A percentile compares a stretch with the other conserved stretches of the same genome.
Evolutionary conservation across 768 basidiomycete species (phyloP).

Genomic region (Phanerochaete carnosa): DNA sequence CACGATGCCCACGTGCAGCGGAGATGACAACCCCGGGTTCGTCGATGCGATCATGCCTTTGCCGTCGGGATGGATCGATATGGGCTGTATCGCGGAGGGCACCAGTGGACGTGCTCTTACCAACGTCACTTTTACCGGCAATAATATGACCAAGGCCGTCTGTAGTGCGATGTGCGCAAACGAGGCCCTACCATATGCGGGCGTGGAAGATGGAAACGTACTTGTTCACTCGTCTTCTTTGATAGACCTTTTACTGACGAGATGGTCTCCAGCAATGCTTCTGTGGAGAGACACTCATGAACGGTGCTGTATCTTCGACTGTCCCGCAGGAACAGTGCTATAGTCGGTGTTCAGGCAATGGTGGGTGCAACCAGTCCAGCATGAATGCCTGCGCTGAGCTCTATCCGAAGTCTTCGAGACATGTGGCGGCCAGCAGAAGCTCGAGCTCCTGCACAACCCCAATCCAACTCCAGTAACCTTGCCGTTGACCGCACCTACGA

Average conservation of each 20-base stretch:
- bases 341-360: conserved; percentile 20
- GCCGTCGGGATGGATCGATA: conserved; percentile 13
- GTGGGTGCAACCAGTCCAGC: conserved; percentile 6
- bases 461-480: conserved; percentile 5
- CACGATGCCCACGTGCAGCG: conserved; percentile 9
- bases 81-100: conserved; percentile 16
- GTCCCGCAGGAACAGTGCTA: conserved; percentile 15
- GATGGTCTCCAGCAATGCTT: conserved; percentile 9
- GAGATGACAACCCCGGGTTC: conserved; percentile 8
- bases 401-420: conserved; percentile 1
- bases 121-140: neutral
- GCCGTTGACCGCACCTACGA: neutral
- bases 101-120: conserved; percentile 12
- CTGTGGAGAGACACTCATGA: conserved; percentile 20
- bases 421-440: conserved; percentile 9
- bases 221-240: neutral
- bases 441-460: conserved; percentile 11
- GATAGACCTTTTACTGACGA: neutral
- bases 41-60: conserved; percentile 6
- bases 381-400: neutral
- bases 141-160: conserved; percentile 18
- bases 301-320: conserved; percentile 16
- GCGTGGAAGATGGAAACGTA: conserved; percentile 20
- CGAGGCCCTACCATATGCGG: conserved; percentile 22
- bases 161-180: conserved; percentile 20